phyloP scores from a whole-genome alignment of 805 yeast species.

The Citeromyces nyonsensis region DNA sequence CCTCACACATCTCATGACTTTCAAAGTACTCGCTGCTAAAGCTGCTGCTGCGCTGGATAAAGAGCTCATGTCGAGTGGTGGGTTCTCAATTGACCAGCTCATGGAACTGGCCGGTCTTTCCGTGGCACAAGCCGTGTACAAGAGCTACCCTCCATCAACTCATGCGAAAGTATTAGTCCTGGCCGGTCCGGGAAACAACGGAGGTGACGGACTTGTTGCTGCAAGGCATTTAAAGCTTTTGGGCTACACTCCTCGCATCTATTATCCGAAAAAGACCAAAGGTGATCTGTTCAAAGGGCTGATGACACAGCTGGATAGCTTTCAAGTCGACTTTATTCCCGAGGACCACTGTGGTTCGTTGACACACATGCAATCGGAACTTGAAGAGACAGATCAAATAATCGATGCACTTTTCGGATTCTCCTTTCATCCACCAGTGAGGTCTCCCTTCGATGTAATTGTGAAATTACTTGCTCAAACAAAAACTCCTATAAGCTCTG shows the following conservation, averaged over 20 bases:
- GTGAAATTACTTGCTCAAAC: conserved; percentile 20
- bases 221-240: conserved; percentile 78
- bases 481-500: conserved; percentile 51
- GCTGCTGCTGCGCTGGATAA: conserved; percentile 69
- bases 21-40: conserved; percentile 25
- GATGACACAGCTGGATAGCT: conserved; percentile 47
- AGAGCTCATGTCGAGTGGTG: conserved; percentile 77
- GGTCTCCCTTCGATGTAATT: conserved; percentile 55
- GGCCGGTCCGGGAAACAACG: conserved; percentile 94
- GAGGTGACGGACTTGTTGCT: conserved; percentile 94
- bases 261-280: conserved; percentile 60
- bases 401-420: conserved; percentile 89
- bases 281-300: conserved; percentile 43
- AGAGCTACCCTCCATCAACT: conserved; percentile 40
- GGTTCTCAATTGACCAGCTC: conserved; percentile 70
- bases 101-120: conserved; percentile 96
- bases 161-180: conserved; percentile 42
- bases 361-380: conserved; percentile 11
- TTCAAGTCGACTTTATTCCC: conserved; percentile 43
- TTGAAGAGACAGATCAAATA: conserved; percentile 25
- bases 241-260: conserved; percentile 65
- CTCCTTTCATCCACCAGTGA: conserved; percentile 78
- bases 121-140: conserved; percentile 76
- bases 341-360: conserved; percentile 17
- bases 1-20: neutral